A percentile compares a stretch with the other conserved stretches of the same genome.
phyloP scores from a whole-genome alignment of 2,329 filamentous ascomycete species.

The Aureobasidium sp. region DNA sequence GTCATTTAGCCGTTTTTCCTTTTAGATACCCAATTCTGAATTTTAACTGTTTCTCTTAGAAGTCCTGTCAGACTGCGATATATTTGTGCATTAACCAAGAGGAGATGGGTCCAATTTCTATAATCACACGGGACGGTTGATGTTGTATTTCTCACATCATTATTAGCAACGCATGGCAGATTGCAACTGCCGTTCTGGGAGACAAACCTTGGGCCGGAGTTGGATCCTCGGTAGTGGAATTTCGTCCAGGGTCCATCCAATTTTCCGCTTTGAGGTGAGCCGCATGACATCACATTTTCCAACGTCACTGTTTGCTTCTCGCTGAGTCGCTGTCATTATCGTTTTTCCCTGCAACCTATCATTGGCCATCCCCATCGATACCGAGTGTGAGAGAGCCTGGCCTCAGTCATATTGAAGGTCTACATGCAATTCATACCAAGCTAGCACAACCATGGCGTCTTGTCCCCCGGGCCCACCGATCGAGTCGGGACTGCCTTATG shows the following conservation, averaged over 20 bases:
- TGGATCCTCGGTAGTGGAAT: too few species aligned
- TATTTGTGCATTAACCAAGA: too few species aligned
- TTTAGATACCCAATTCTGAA: not conserved
- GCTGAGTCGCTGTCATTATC: not conserved
- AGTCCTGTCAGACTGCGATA: not conserved
- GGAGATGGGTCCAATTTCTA: too few species aligned
- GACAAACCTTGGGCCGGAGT: too few species aligned
- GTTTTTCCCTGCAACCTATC: not conserved
- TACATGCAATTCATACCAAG: not conserved
- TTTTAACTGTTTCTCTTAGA: not conserved
- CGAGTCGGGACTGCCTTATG: conserved; percentile 11
- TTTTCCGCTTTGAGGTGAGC: too few species aligned
- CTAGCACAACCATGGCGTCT: not conserved
- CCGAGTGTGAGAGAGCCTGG: not conserved
- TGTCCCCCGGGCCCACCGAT: not conserved
- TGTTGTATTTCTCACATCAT: too few species aligned
- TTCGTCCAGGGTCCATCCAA: not conserved
- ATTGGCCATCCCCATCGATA: not conserved
- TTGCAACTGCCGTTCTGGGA: too few species aligned
- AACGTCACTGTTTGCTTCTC: not conserved
- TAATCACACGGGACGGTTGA: too few species aligned
- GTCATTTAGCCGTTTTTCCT: not conserved
- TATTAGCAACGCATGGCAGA: too few species aligned
- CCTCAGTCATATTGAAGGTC: too few species aligned
- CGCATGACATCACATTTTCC: not conserved